Percentiles rank a stretch among this genome's conserved stretches.
Conservation (phyloP, 2,329 filamentous ascomycete species). For the Fusarium musae region DNA sequence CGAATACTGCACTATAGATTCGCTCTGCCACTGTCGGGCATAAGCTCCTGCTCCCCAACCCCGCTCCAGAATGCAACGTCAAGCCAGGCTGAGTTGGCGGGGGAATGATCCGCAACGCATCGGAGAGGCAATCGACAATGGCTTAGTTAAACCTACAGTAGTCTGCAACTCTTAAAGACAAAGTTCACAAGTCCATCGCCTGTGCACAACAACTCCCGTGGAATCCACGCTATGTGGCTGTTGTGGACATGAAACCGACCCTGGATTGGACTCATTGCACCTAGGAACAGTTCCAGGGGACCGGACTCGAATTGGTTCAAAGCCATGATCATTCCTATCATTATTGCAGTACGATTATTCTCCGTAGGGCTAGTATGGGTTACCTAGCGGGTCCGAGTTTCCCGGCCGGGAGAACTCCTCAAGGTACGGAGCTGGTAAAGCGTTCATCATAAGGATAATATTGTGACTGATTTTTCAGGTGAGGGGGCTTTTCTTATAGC, state of each 20-base stretch:
- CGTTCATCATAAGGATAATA: not conserved
- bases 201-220: constrained; percentile 13
- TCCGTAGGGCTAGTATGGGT: constrained; percentile 15
- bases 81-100: constrained; percentile 15
- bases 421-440: not conserved
- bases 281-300: not conserved
- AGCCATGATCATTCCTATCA: constrained; percentile 8
- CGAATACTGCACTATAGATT: not conserved
- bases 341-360: constrained; percentile 1
- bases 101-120: constrained; percentile 35
- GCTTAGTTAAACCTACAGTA: not conserved
- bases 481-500: not conserved
- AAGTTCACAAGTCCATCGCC: not conserved
- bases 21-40: not conserved
- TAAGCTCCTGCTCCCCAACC: constrained; percentile 28
- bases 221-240: constrained; percentile 26
- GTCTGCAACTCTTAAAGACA: not conserved
- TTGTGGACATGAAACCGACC: constrained; percentile 16
- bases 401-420: constrained; percentile 5
- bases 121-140: constrained; percentile 25
- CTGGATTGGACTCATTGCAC: not conserved
- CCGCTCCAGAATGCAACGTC: constrained; percentile 36
- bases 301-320: constrained; percentile 2
- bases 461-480: not conserved
- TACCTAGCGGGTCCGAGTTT: constrained; percentile 11